Evolutionary conservation across 2,329 filamentous ascomycete genomes (phyloP).

Genomic region (Stylonectria norvegica): DNA sequence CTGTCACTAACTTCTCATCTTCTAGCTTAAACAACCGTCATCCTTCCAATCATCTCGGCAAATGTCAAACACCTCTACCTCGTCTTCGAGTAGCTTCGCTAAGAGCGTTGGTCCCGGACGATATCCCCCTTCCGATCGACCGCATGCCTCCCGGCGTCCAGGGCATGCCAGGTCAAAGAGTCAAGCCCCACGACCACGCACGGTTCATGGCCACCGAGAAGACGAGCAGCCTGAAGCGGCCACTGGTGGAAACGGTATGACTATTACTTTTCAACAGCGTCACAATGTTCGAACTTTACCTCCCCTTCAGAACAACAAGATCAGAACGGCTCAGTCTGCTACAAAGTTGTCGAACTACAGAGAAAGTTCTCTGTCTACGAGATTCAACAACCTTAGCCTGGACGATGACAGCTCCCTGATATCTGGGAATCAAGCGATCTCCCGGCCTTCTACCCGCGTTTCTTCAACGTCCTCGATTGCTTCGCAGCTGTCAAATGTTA

Average conservation of each 20-base stretch:
- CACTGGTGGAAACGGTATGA: conserved; percentile 36
- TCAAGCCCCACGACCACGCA: conserved; percentile 35
- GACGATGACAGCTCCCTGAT: conserved; percentile 27
- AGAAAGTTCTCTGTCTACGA: conserved; percentile 43
- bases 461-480: conserved; percentile 23
- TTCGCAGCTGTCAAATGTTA: conserved; percentile 25
- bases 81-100: conserved; percentile 47
- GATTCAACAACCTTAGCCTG: conserved; percentile 40
- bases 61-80: conserved; percentile 27
- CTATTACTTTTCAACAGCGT: conserved; percentile 11
- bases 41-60: conserved; percentile 36
- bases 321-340: conserved; percentile 25
- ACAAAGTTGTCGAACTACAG: conserved; percentile 32
- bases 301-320: conserved; percentile 24
- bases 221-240: conserved; percentile 37
- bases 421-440: conserved; percentile 47
- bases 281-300: conserved; percentile 8
- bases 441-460: conserved; percentile 23
- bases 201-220: conserved; percentile 40
- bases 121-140: conserved; percentile 44
- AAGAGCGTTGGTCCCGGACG: conserved; percentile 56
- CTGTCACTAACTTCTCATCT: conserved; percentile 6
- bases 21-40: conserved; percentile 35
- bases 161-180: conserved; percentile 44
- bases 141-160: conserved; percentile 49